These are phyloP conservation scores for Diaporthe humulicola DNA, from an alignment of 2,329 filamentous ascomycete genomes.

Conservation along the genomic window DNA sequence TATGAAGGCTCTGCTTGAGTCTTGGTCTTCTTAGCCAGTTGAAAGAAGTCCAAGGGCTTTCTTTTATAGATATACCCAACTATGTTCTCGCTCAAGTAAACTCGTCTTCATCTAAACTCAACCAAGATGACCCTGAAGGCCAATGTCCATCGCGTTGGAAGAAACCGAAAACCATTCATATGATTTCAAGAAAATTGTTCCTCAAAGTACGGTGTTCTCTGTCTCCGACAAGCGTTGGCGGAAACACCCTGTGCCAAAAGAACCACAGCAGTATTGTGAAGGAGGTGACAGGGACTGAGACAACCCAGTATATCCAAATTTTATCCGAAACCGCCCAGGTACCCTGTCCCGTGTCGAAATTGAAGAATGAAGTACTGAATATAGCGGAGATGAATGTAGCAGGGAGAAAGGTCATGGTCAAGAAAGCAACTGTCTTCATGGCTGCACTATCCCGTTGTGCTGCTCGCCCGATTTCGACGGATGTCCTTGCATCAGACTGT, in stretches of 20 bases:
- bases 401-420: background rate
- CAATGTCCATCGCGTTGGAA: no score
- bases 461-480: constrained; percentile 55
- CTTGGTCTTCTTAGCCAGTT: background rate
- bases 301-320: constrained; percentile 51
- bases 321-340: constrained; percentile 46
- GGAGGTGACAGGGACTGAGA: constrained; percentile 45
- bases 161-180: background rate
- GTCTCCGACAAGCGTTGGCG: background rate
- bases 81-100: background rate
- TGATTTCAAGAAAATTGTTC: background rate
- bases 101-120: background rate
- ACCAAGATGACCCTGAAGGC: no score
- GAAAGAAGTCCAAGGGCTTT: background rate
- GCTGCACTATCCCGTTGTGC: constrained; percentile 50
- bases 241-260: background rate
- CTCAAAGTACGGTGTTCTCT: background rate
- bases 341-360: constrained; percentile 28
- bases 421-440: constrained; percentile 42
- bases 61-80: background rate
- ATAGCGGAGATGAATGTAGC: background rate
- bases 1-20: background rate
- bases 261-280: constrained; percentile 41
- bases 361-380: constrained; percentile 12
- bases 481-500: constrained; percentile 54